Evolutionary conservation across 2,329 filamentous ascomycete genomes (phyloP), one percentile per base, ranked within the genome.

Genomic region (Colletotrichum kahawae): DNA sequence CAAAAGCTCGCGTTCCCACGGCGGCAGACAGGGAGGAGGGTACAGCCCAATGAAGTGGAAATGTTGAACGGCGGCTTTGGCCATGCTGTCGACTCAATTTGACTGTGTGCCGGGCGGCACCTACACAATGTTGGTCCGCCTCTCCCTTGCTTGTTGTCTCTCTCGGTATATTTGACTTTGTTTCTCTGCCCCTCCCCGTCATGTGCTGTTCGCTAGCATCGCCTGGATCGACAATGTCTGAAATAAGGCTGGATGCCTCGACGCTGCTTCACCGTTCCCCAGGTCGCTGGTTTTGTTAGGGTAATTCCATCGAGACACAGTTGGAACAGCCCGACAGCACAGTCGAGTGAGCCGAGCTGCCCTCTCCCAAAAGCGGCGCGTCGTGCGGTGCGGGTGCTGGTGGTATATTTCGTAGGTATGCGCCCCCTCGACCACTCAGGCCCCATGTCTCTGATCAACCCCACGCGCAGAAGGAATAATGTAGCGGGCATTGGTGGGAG

Each of bases 1-100:
- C 70, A 34, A 48, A 70, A 74, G 70, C 74, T 74, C 60, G 48
- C 74, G 64, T 76, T 76, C 60, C 71, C 74, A 70, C 74, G 74
- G 74, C 71, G 54, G 34, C 69, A 68, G 69, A 64, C 69, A 75
- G 73, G 63, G 72, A 66, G 54, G 31, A 75, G 72, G 57, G 48
- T 57, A 56, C 63, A n/a, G 56, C 43, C 43, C 43, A 51, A 51
- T 51, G n/a, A 51, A 51, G 43, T 51, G 43, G 43, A 51, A 51
- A 51, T 51, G 43, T 51, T 51, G 43, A 51, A 51, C 43, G 48
- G 59, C 54, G 62, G 70, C 57, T 36, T 48, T 63, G 63, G 43
- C 73, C 57, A 63, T 68, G 70, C 63, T 75, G 63, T 67, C 57
- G 57, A 64, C 64, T 57, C 69, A 68, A 65, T 64, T 67, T 64